Evolutionary conservation across 495 filamentous ascomycete species (phyloP).

Genomic region (Cenococcum geophilum): DNA sequence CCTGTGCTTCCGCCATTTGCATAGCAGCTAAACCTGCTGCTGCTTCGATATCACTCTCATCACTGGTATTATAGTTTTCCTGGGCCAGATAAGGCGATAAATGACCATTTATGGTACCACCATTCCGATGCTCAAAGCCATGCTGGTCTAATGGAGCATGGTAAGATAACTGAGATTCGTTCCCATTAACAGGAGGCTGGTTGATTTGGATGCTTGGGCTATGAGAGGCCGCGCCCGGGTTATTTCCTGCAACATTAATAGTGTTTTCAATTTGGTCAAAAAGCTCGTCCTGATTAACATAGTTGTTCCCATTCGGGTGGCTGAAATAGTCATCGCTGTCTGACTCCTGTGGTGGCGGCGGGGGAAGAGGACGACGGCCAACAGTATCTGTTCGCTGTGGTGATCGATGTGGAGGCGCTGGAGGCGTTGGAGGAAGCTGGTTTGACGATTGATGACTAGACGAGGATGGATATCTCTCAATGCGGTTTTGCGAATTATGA

Average conservation of each 20-base stretch:
- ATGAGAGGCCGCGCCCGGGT: neutral
- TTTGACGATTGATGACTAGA: constrained; percentile 30
- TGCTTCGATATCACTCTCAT: constrained; percentile 88
- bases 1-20: constrained; percentile 78
- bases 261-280: constrained; percentile 38
- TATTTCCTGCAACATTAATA: constrained; percentile 19
- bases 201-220: constrained; percentile 24
- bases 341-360: constrained; percentile 46
- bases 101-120: constrained; percentile 48
- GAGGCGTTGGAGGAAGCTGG: constrained; percentile 42
- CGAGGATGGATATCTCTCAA: constrained; percentile 36
- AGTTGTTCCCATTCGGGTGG: constrained; percentile 22
- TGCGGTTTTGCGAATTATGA: constrained; percentile 24
- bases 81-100: constrained; percentile 19
- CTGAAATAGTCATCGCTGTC: constrained; percentile 40
- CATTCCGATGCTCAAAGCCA: constrained; percentile 27
- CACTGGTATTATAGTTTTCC: constrained; percentile 48
- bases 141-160: constrained; percentile 19
- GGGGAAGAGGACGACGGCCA: constrained; percentile 55
- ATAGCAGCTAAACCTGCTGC: constrained; percentile 79
- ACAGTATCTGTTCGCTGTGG: constrained; percentile 48
- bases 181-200: constrained; percentile 8
- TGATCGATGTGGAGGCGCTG: constrained; percentile 32
- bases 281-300: constrained; percentile 36
- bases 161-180: constrained; percentile 11